Conservation (phyloP, 371 early-diverging fungal genomes). For the Dichotomocladium elegans region DNA sequence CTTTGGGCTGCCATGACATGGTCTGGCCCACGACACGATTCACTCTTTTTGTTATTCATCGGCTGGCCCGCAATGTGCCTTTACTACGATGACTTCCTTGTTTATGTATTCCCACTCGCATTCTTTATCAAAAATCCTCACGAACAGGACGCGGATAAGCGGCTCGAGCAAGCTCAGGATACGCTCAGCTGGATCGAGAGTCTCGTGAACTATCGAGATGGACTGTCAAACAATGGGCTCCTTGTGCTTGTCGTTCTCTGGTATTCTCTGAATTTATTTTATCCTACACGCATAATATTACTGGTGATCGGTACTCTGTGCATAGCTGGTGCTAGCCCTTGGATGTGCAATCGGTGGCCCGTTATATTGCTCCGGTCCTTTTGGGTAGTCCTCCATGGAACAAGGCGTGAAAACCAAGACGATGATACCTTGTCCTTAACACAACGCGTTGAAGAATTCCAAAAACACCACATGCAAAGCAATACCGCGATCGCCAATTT, state of each 20-base stretch:
- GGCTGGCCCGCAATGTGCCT: neutral
- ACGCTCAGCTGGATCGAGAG: conserved; percentile 5
- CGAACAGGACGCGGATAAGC: neutral
- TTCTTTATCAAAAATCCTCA: neutral
- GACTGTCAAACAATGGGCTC: neutral
- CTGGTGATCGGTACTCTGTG: conserved; percentile 4
- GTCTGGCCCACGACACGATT: neutral
- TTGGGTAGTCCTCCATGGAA: conserved; percentile 5
- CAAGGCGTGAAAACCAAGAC: neutral
- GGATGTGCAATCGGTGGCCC: neutral
- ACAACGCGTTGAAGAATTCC: conserved; percentile 11
- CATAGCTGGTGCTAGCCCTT: conserved; percentile 2
- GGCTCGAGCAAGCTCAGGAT: conserved; percentile 9
- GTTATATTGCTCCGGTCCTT: conserved; percentile 7
- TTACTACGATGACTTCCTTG: no score
- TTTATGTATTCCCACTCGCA: neutral
- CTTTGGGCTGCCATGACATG: neutral
- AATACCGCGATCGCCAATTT: conserved; percentile 2
- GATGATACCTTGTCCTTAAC: neutral
- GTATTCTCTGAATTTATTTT: conserved; percentile 6
- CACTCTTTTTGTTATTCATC: neutral
- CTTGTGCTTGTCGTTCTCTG: conserved; percentile 1
- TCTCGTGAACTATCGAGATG: conserved; percentile 2
- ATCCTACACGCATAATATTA: conserved; percentile 8
- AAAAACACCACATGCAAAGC: conserved; percentile 3